Evolutionary conservation across 75 land plant genomes (phyloP).

Genomic region (Pinus albicaulis): DNA sequence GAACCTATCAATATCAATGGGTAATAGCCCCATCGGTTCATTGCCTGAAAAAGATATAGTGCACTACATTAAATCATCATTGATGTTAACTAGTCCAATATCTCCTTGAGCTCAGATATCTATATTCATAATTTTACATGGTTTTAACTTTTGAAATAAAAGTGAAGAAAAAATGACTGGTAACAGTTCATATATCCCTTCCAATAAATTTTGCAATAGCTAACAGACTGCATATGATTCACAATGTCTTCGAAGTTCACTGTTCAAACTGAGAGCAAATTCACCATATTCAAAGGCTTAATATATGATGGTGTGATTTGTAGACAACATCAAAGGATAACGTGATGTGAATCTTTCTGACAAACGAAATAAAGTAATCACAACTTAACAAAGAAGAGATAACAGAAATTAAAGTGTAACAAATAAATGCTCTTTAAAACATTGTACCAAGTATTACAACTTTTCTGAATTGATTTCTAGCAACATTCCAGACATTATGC

Average conservation of each 20-base stretch:
- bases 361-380: background rate
- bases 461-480: too few species aligned
- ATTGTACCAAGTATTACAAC: too few species aligned
- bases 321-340: background rate
- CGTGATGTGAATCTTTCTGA: background rate
- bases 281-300: too few species aligned
- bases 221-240: background rate
- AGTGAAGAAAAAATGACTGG: background rate
- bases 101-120: background rate
- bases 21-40: slow-evolving; percentile 93
- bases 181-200: background rate
- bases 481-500: too few species aligned
- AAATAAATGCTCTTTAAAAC: too few species aligned
- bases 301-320: background rate
- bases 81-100: background rate
- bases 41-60: slow-evolving; percentile 39
- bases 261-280: background rate
- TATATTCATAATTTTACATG: background rate
- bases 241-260: background rate
- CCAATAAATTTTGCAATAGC: background rate
- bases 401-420: background rate
- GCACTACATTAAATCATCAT: background rate
- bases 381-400: background rate
- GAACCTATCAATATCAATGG: slow-evolving; percentile 93
- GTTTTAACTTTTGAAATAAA: background rate